Conservation (phyloP, 352 stramenopile genomes). For the Globisporangium radiosum region DNA sequence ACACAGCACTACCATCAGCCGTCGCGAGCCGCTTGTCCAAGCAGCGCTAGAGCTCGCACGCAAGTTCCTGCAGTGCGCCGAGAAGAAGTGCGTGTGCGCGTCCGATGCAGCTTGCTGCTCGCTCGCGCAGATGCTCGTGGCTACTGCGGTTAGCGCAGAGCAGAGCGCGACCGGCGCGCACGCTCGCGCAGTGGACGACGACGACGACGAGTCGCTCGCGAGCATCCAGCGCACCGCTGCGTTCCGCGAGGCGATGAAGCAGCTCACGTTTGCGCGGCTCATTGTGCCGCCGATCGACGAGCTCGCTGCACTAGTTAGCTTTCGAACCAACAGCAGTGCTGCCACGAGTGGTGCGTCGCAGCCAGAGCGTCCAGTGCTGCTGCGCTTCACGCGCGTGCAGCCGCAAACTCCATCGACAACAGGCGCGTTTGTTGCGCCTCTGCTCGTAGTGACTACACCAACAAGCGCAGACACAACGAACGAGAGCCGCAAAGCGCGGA, state of each 20-base stretch:
- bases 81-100: slow-evolving; percentile 1
- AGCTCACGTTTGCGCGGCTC: slow-evolving; percentile 4
- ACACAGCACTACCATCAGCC: neutral
- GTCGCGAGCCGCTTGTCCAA: neutral
- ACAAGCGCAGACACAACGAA: neutral
- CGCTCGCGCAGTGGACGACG: neutral
- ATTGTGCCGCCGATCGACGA: neutral
- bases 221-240: slow-evolving; percentile 11
- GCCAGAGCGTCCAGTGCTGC: slow-evolving; percentile 4
- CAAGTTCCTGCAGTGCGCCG: slow-evolving; percentile 11
- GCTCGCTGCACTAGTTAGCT: neutral
- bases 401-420: neutral
- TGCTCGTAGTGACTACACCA: neutral
- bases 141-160: neutral
- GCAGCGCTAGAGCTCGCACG: slow-evolving; percentile 7
- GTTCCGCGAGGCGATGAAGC: slow-evolving; percentile 12
- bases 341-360: neutral
- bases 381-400: slow-evolving; percentile 8
- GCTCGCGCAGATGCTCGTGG: slow-evolving; percentile 4
- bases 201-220: slow-evolving; percentile 11
- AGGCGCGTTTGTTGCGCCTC: neutral
- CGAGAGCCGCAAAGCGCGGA: neutral
- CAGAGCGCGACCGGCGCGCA: neutral
- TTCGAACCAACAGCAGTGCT: neutral
- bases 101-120: slow-evolving; percentile 7